Evolutionary conservation across 768 basidiomycete genomes (phyloP).

Genomic region (Pleurotus djamor): DNA sequence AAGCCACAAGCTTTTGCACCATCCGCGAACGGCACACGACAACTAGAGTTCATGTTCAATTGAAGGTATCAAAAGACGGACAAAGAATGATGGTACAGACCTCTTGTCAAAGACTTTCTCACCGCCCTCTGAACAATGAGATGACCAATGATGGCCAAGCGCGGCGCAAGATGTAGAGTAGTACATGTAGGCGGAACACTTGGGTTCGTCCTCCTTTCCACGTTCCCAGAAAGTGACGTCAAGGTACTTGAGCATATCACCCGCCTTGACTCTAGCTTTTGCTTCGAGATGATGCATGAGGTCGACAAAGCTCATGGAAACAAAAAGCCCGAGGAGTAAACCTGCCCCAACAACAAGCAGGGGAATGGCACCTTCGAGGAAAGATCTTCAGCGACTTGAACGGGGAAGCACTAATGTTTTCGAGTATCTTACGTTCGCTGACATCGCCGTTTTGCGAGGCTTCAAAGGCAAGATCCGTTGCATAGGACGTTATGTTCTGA

Average conservation of each 20-base stretch:
- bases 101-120: not conserved
- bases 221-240: conserved; percentile 5
- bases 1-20: conserved; percentile 7
- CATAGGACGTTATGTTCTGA: not conserved
- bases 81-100: not conserved
- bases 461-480: not conserved
- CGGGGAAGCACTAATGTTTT: not conserved
- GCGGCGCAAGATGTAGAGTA: conserved; percentile 6
- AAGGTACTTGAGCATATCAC: conserved; percentile 5
- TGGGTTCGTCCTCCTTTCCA: conserved; percentile 5
- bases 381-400: not conserved
- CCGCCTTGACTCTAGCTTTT: conserved; percentile 1
- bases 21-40: conserved; percentile 1
- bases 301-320: conserved; percentile 1
- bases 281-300: conserved; percentile 1
- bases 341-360: not conserved
- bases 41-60: not conserved
- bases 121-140: conserved; percentile 9
- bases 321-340: not conserved
- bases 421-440: not conserved
- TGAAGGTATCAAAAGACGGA: not conserved
- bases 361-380: not conserved
- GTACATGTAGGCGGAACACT: conserved; percentile 7
- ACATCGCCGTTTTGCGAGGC: not conserved
- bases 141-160: conserved; percentile 3